These are phyloP conservation scores for Pseudogymnoascus sp. DNA, from an alignment of 2,329 filamentous ascomycete genomes.

Conservation along the genomic window DNA sequence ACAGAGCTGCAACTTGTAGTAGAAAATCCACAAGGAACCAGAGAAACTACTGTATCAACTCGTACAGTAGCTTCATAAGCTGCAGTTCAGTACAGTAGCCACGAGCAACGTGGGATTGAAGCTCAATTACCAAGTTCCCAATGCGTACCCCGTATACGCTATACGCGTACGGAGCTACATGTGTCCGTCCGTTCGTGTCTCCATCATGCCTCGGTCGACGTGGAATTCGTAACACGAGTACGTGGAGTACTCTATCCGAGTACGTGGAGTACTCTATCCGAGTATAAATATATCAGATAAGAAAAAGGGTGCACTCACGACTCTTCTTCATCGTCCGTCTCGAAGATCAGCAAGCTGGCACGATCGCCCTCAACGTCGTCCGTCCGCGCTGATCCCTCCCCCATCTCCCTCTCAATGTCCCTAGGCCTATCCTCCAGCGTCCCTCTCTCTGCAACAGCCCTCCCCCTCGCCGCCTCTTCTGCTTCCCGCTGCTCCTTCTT, in stretches of 20 bases:
- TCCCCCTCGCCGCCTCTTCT: slow-evolving; percentile 28
- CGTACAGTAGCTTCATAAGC: neutral
- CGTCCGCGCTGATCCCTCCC: slow-evolving; percentile 21
- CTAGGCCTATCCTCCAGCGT: slow-evolving; percentile 21
- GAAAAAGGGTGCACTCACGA: slow-evolving; percentile 24
- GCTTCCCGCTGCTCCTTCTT: slow-evolving; percentile 37
- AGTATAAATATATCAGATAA: slow-evolving; percentile 9
- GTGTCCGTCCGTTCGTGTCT: neutral
- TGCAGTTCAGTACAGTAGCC: neutral
- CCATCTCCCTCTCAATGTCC: slow-evolving; percentile 16
- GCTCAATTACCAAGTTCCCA: neutral
- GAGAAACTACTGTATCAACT: neutral
- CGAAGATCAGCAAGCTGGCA: slow-evolving; percentile 12
- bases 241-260: neutral
- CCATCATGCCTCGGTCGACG: neutral
- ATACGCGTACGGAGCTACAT: neutral
- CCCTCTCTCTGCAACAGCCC: slow-evolving; percentile 26
- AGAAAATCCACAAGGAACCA: neutral
- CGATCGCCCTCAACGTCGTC: neutral
- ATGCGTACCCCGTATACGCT: neutral
- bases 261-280: neutral
- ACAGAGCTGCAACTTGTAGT: neutral
- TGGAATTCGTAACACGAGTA: neutral
- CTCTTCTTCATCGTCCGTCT: slow-evolving; percentile 27
- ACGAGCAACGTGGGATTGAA: neutral